A percentile compares a stretch with the other conserved stretches of the same genome.
Evolutionary conservation across 495 filamentous ascomycete genomes (phyloP).

Genomic region (Aspergillus bertholletiae): DNA sequence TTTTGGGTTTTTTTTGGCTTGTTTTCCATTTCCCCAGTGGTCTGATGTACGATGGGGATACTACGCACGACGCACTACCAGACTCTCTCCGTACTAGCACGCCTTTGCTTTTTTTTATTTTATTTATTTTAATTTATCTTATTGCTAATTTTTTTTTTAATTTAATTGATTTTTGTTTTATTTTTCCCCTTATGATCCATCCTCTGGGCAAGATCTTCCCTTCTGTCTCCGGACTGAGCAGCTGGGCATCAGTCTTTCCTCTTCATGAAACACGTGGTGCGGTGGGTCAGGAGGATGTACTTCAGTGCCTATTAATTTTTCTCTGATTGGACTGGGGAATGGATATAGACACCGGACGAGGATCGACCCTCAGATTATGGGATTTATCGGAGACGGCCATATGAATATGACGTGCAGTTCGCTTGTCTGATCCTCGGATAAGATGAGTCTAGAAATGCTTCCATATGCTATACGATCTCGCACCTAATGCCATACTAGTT

Average conservation of each 20-base stretch:
- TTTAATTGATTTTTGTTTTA: too few species aligned
- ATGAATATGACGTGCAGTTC: conserved; percentile 1
- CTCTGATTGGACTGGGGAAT: background rate
- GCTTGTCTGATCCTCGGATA: background rate
- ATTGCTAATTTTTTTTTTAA: too few species aligned
- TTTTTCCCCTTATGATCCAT: too few species aligned
- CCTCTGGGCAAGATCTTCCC: background rate
- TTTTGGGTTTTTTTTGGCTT: too few species aligned
- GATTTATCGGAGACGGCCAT: background rate
- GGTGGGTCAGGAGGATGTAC: background rate
- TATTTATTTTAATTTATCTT: too few species aligned
- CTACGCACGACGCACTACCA: too few species aligned
- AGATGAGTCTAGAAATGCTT: background rate
- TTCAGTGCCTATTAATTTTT: background rate
- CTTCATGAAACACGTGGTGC: conserved; percentile 8
- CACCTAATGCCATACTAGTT: too few species aligned
- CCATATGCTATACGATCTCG: too few species aligned
- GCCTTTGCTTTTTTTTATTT: too few species aligned
- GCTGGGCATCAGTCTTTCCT: too few species aligned
- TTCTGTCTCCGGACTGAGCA: background rate
- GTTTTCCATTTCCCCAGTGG: conserved; percentile 5
- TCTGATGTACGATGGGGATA: conserved; percentile 7
- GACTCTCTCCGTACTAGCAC: too few species aligned
- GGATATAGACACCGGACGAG: background rate
- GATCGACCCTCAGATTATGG: background rate